Evolutionary conservation across 352 stramenopile species (phyloP).

Genomic region (Pythium guiyangense): DNA sequence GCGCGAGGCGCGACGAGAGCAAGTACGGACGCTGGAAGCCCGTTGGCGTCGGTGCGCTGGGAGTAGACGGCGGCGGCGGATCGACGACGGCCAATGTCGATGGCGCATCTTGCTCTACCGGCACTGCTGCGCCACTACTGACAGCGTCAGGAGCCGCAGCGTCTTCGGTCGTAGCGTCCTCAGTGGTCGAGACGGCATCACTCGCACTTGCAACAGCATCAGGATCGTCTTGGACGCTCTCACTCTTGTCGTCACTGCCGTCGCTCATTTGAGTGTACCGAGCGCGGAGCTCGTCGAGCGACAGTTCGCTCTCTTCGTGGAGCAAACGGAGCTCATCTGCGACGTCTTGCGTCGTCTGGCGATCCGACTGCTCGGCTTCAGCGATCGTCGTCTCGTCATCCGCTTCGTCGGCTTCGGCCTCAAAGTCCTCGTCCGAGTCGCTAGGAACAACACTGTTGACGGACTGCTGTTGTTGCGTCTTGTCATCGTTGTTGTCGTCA

Average conservation of each 20-base stretch:
- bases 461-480: not conserved
- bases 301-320: slow-evolving; percentile 82
- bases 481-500: slow-evolving; percentile 22
- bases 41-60: slow-evolving; percentile 1
- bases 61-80: not conserved
- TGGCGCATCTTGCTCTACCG: too few relatives aligned
- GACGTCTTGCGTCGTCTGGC: slow-evolving; percentile 21
- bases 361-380: slow-evolving; percentile 41
- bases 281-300: slow-evolving; percentile 80
- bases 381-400: slow-evolving; percentile 86
- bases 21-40: slow-evolving; percentile 66
- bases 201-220: not conserved
- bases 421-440: slow-evolving; percentile 19
- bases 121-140: too few relatives aligned
- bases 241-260: not conserved
- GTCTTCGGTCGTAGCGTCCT: too few relatives aligned
- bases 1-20: slow-evolving; percentile 52
- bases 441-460: too few relatives aligned
- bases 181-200: too few relatives aligned
- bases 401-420: slow-evolving; percentile 15
- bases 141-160: too few relatives aligned
- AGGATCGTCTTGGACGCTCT: not conserved
- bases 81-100: too few relatives aligned
- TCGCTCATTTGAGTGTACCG: slow-evolving; percentile 34
- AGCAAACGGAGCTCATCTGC: slow-evolving; percentile 74